Conservation (phyloP, 495 filamentous ascomycete species). For the Halenospora varia region DNA sequence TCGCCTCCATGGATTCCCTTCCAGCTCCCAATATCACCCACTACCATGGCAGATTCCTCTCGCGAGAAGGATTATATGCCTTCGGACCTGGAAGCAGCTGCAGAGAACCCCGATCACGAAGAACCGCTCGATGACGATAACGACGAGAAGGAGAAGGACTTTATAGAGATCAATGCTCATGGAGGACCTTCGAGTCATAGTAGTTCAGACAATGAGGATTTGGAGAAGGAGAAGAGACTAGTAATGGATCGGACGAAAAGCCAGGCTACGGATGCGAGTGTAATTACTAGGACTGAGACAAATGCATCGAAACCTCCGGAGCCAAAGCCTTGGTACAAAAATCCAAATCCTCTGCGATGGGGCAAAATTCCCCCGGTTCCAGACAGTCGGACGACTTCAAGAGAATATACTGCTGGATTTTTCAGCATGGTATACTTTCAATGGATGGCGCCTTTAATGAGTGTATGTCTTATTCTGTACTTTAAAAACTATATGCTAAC, state of each 20-base stretch:
- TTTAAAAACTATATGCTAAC: slow-evolving; percentile 11
- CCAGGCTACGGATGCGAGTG: slow-evolving; percentile 24
- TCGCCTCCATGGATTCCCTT: neutral
- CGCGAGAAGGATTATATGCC: slow-evolving; percentile 8
- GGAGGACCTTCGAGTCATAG: neutral
- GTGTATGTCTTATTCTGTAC: slow-evolving; percentile 36
- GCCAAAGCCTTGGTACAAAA: slow-evolving; percentile 56
- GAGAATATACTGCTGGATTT: slow-evolving; percentile 56
- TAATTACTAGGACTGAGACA: slow-evolving; percentile 15
- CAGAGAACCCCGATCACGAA: slow-evolving; percentile 6
- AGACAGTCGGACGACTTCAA: slow-evolving; percentile 44
- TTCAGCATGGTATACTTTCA: slow-evolving; percentile 58
- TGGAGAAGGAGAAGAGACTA: slow-evolving; percentile 7
- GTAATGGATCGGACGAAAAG: slow-evolving; percentile 12
- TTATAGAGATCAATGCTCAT: slow-evolving; percentile 6
- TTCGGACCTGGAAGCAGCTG: slow-evolving; percentile 10
- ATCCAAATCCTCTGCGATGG: slow-evolving; percentile 60
- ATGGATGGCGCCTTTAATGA: slow-evolving; percentile 69
- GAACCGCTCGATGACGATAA: slow-evolving; percentile 15
- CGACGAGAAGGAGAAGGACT: slow-evolving; percentile 17
- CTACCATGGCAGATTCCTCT: slow-evolving; percentile 16
- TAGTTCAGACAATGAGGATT: neutral
- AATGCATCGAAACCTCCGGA: slow-evolving; percentile 11
- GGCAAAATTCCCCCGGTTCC: slow-evolving; percentile 56
- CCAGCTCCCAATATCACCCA: neutral